Evolutionary conservation across 2,329 filamentous ascomycete genomes (phyloP), one percentile per base, ranked within the genome.

Genomic region (Colletotrichum abscissum): DNA sequence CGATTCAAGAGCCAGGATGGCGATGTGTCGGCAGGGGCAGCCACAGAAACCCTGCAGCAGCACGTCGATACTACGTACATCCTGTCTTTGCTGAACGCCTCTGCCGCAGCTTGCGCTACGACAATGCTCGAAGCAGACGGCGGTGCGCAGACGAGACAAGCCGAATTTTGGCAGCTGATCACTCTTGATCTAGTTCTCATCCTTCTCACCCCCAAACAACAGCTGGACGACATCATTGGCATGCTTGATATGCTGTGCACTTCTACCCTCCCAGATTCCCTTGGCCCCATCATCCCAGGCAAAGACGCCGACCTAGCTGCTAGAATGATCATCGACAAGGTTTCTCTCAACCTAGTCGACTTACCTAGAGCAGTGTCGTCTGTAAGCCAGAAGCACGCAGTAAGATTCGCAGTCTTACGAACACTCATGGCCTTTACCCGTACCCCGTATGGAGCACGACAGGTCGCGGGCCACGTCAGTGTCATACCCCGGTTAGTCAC

Each of bases 401-500:
- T 88, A 74, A 82, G 85, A 71, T 77, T 86, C 81, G 79, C 87
- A 76, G 80, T 88, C 11, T 78, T 92, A 54, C 85, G 86, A 58
- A 87, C 90, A 2, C 82, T 92, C 16, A 84, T 87, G n/a, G 85
- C 88, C 2, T 92, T 95, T 79, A 88, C 90, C 1, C 84, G 86
- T 6, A 89, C 89, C n/a, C 82, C 87, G 0, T 90, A 93, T 77
- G 92, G 92, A 9, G 88, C 89, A 1, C 80, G 86, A 28, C 89
- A 93, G 58, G 87, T 98, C 9, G 93, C 92, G 0, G 84, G 85
- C 5, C 93, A 97, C 80, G 88, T 89, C 3, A 89, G 88, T 54
- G 91, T 91, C 14, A 90, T 97, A 19, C 94, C 94, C 1, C 90
- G 94, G 3, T 84, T 98, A 0, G 92, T 97, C 30, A 89, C 91